A percentile compares a stretch with the other conserved stretches of the same genome.
phyloP scores from a whole-genome alignment of 257 asterid genomes.

The Scutellaria minor region DNA sequence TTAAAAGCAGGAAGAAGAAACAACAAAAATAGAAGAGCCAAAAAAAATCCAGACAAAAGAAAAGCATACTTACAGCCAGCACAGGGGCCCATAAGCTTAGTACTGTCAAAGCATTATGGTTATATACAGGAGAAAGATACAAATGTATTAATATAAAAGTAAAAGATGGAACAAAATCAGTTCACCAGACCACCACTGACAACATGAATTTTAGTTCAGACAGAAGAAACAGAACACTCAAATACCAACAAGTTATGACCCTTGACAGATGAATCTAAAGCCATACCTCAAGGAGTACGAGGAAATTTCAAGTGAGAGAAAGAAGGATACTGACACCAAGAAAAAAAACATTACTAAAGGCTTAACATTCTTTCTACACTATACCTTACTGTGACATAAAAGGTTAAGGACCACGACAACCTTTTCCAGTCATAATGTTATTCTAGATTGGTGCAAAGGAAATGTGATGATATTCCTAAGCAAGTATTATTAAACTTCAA shows the following conservation, averaged over 20 bases:
- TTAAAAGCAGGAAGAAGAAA: too few species aligned
- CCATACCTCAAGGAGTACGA: slow-evolving; percentile 5
- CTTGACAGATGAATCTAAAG: slow-evolving; percentile 21
- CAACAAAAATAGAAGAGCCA: too few species aligned
- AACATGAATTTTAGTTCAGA: too few species aligned
- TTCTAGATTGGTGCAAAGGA: slow-evolving; percentile 17
- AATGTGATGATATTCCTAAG: background rate
- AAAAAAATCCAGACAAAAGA: too few species aligned
- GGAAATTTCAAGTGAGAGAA: background rate
- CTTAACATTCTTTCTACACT: slow-evolving; percentile 1
- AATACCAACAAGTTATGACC: background rate
- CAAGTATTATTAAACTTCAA: too few species aligned
- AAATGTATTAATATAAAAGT: too few species aligned
- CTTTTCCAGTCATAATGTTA: slow-evolving; percentile 15
- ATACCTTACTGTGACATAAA: slow-evolving; percentile 13
- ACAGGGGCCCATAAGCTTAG: too few species aligned
- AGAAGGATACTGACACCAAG: background rate
- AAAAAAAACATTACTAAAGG: slow-evolving; percentile 12
- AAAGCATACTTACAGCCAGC: too few species aligned
- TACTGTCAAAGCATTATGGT: too few species aligned
- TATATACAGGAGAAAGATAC: too few species aligned
- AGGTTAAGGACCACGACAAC: slow-evolving; percentile 21
- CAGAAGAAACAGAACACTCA: background rate
- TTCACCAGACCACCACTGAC: too few species aligned
- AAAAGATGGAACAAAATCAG: too few species aligned